phyloP scores from a whole-genome alignment of 2,329 filamentous ascomycete genomes.

The Claviceps sp. region DNA sequence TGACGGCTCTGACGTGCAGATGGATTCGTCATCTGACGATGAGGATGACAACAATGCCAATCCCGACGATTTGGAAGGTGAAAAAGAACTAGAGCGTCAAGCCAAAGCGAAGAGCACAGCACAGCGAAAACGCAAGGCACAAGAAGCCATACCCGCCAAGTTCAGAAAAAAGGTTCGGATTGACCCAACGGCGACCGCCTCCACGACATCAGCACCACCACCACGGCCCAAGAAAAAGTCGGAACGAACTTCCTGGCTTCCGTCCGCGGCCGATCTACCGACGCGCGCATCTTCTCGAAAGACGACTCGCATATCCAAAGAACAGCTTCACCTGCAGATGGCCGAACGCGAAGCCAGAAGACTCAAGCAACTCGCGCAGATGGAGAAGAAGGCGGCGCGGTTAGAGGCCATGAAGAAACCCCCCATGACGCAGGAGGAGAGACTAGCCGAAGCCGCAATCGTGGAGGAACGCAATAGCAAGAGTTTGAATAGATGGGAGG shows the following conservation, averaged over 20 bases:
- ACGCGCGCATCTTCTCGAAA: constrained; percentile 44
- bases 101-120: constrained; percentile 54
- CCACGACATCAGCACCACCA: constrained; percentile 26
- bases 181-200: constrained; percentile 31
- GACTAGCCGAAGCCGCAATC: constrained; percentile 66
- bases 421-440: constrained; percentile 75
- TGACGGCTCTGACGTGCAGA: constrained; percentile 61
- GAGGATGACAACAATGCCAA: constrained; percentile 53
- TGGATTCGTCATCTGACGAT: constrained; percentile 76
- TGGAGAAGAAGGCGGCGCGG: constrained; percentile 56
- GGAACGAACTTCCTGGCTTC: constrained; percentile 45
- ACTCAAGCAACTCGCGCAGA: constrained; percentile 54
- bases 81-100: constrained; percentile 70
- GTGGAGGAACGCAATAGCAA: constrained; percentile 80
- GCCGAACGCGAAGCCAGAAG: constrained; percentile 57
- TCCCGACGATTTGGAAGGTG: constrained; percentile 65
- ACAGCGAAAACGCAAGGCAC: constrained; percentile 67
- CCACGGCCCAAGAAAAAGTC: constrained; percentile 46
- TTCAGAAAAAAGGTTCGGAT: constrained; percentile 69
- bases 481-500: constrained; percentile 87
- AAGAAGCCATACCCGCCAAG: constrained; percentile 57
- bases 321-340: constrained; percentile 56
- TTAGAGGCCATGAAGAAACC: constrained; percentile 64
- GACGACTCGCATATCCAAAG: constrained; percentile 46
- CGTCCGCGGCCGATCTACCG: constrained; percentile 38